Evolutionary conservation across 345 rosid genomes (phyloP).

Genomic region (Acer saccharum): DNA sequence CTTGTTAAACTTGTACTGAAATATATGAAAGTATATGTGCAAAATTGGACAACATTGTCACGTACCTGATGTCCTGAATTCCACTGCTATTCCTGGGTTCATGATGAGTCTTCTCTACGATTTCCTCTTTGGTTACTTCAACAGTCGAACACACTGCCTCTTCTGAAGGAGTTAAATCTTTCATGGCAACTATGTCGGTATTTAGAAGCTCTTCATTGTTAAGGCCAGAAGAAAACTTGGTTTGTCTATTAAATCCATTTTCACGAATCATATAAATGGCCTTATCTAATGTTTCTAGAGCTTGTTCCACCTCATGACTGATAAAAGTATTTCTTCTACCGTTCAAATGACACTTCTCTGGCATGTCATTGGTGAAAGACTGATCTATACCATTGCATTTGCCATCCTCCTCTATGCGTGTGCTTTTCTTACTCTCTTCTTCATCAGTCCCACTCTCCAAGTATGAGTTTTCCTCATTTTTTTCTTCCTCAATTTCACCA

Average conservation of each 20-base stretch:
- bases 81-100: conserved; percentile 37
- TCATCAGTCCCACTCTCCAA: conserved; percentile 59
- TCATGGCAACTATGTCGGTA: conserved; percentile 22
- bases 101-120: conserved; percentile 35
- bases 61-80: conserved; percentile 41
- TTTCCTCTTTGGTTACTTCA: conserved; percentile 30
- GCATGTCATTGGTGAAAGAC: conserved; percentile 16
- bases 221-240: conserved; percentile 28
- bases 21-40: background rate
- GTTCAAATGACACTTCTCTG: conserved; percentile 20
- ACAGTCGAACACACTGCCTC: conserved; percentile 26
- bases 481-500: conserved; percentile 71
- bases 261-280: conserved; percentile 59
- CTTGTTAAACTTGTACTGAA: background rate
- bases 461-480: conserved; percentile 25
- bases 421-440: conserved; percentile 42
- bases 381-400: conserved; percentile 3
- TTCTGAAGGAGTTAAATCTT: conserved; percentile 24
- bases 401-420: conserved; percentile 20
- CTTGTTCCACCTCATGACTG: conserved; percentile 72
- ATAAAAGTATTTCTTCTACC: conserved; percentile 36
- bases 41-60: background rate
- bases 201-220: conserved; percentile 36
- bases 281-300: conserved; percentile 72
- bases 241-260: conserved; percentile 33